Conservation (phyloP, 352 stramenopile genomes). For the Pseudoperonospora humuli region DNA sequence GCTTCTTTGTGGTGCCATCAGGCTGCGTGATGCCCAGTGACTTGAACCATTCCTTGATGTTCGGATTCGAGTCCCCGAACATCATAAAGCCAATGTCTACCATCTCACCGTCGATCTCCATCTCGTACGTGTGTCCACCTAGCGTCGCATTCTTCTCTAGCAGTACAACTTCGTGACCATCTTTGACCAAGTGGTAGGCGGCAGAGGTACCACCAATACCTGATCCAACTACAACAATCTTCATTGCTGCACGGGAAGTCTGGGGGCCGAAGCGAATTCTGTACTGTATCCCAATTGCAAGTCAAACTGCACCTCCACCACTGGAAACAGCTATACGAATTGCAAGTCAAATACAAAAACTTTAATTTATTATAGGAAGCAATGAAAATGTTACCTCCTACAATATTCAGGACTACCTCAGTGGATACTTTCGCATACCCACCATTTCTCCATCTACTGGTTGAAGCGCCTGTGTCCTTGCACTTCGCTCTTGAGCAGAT, state of each 20-base stretch:
- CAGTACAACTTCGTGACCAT: slow-evolving; percentile 75
- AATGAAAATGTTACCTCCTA: no score
- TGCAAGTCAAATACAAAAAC: slow-evolving; percentile 19
- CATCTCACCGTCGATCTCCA: slow-evolving; percentile 80
- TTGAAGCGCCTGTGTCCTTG: no score
- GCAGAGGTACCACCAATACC: slow-evolving; percentile 79
- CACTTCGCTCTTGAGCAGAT: no score
- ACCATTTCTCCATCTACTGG: no score
- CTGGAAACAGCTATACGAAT: slow-evolving; percentile 21
- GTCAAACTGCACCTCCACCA: slow-evolving; percentile 12
- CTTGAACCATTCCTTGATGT: slow-evolving; percentile 88
- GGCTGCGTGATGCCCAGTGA: slow-evolving; percentile 75
- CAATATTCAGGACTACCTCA: no score
- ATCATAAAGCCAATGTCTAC: slow-evolving; percentile 88
- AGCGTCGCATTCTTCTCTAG: slow-evolving; percentile 77
- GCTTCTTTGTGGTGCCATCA: slow-evolving; percentile 80
- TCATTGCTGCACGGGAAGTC: slow-evolving; percentile 34
- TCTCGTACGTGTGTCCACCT: slow-evolving; percentile 79
- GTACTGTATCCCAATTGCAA: slow-evolving; percentile 14
- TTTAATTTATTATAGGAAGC: no score
- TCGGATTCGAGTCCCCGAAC: slow-evolving; percentile 86
- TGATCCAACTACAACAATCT: slow-evolving; percentile 77
- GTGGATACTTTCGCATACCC: no score
- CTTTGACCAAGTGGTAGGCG: slow-evolving; percentile 77
- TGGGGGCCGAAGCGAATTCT: slow-evolving; percentile 1